Conservation (phyloP, 148 eudicot species). For the Hydrangea macrophylla region DNA sequence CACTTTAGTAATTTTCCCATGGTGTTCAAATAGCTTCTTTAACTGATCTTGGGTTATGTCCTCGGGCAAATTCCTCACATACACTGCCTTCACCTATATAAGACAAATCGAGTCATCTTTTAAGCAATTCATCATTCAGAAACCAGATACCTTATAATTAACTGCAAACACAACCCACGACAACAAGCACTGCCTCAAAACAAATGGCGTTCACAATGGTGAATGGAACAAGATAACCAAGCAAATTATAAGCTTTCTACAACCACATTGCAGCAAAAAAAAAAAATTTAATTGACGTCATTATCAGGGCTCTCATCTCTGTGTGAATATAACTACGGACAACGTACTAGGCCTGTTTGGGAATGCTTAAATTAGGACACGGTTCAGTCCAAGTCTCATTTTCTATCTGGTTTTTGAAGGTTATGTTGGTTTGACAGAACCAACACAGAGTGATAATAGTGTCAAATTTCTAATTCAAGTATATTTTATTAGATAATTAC, state of each 20-base stretch:
- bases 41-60: conserved; percentile 66
- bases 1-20: conserved; percentile 79
- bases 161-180: neutral
- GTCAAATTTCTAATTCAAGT: too few relatives aligned
- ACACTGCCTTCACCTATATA: conserved; percentile 88
- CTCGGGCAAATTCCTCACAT: conserved; percentile 86
- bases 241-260: neutral
- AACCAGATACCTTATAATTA: neutral
- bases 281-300: too few relatives aligned
- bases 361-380: too few relatives aligned
- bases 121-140: neutral
- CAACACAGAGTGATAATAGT: too few relatives aligned
- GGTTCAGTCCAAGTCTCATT: too few relatives aligned
- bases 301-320: neutral
- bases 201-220: too few relatives aligned
- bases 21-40: conserved; percentile 65
- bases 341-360: too few relatives aligned
- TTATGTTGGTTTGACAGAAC: too few relatives aligned
- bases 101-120: neutral
- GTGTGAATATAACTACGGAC: neutral
- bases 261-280: neutral
- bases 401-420: too few relatives aligned
- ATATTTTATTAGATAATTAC: too few relatives aligned
- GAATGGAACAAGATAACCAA: too few relatives aligned
- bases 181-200: neutral